A percentile compares a stretch with the other conserved stretches of the same genome.
phyloP scores from a whole-genome alignment of 768 basidiomycete genomes.

The Mycena olivaceomarginata region DNA sequence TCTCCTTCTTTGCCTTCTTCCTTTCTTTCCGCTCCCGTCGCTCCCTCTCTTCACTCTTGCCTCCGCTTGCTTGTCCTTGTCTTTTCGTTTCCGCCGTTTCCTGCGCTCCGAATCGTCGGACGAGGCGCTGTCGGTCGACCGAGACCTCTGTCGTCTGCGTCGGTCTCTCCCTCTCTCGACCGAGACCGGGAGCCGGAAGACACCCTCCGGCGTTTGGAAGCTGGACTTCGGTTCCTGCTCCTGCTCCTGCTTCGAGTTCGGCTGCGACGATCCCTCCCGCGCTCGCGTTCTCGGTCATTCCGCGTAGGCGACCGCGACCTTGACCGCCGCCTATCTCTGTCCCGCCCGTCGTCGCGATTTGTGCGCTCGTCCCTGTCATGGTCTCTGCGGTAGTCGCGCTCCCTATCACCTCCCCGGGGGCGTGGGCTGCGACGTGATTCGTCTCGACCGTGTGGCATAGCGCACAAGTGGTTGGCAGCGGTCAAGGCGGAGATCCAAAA shows the following conservation, averaged over 20 bases:
- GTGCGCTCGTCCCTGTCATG: slow-evolving; percentile 10
- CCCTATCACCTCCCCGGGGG: slow-evolving; percentile 24
- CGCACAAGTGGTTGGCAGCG: background rate
- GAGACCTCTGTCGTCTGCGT: slow-evolving; percentile 53
- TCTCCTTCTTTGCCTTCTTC: slow-evolving; percentile 82
- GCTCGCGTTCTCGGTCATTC: slow-evolving; percentile 32
- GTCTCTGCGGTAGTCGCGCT: slow-evolving; percentile 17
- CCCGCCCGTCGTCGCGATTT: slow-evolving; percentile 32
- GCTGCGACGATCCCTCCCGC: slow-evolving; percentile 40
- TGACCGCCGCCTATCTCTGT: slow-evolving; percentile 33
- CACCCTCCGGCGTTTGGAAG: slow-evolving; percentile 54
- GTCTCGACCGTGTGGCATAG: slow-evolving; percentile 30
- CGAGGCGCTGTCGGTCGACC: slow-evolving; percentile 66
- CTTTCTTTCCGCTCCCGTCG: slow-evolving; percentile 69
- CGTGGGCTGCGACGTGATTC: slow-evolving; percentile 34
- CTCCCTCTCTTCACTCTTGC: slow-evolving; percentile 56
- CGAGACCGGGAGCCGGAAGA: slow-evolving; percentile 52
- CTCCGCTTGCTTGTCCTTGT: slow-evolving; percentile 65
- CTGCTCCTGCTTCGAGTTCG: slow-evolving; percentile 39
- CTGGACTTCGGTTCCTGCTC: slow-evolving; percentile 57
- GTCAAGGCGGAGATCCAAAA: background rate
- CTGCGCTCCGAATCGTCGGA: slow-evolving; percentile 64
- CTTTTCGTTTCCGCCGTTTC: slow-evolving; percentile 66
- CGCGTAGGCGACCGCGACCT: slow-evolving; percentile 37
- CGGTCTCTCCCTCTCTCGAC: slow-evolving; percentile 55